Conservation (phyloP, 306 rosid genomes). For the Inga laurina region DNA sequence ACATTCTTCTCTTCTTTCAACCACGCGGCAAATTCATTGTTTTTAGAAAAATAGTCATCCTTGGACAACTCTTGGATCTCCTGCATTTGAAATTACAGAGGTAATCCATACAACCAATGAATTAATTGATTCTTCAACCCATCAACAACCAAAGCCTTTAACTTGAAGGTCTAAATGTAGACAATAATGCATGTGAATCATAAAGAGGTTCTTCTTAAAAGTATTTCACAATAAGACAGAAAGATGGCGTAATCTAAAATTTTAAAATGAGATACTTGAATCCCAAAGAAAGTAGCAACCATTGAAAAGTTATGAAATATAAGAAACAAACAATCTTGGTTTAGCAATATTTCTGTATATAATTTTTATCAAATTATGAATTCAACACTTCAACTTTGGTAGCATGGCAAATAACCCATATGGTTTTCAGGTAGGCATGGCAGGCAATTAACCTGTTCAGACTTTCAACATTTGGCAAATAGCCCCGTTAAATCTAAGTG, state of each 20-base stretch:
- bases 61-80: slow-evolving; percentile 64
- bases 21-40: slow-evolving; percentile 91
- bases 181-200: slow-evolving; percentile 4
- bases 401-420: background rate
- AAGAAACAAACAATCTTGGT: slow-evolving; percentile 1
- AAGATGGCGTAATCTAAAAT: background rate
- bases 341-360: background rate
- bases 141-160: background rate
- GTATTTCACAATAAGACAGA: background rate
- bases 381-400: background rate
- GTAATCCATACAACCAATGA: slow-evolving; percentile 13
- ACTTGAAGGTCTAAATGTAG: background rate
- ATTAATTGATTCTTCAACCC: background rate
- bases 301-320: background rate
- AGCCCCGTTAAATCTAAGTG: background rate
- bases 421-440: background rate
- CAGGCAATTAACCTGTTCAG: background rate
- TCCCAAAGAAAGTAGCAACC: background rate
- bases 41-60: slow-evolving; percentile 87
- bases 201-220: slow-evolving; percentile 3
- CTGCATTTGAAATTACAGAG: slow-evolving; percentile 35
- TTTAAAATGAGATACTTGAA: background rate
- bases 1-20: slow-evolving; percentile 83
- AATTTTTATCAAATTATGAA: background rate
- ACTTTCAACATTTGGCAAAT: background rate